A percentile compares a stretch with the other conserved stretches of the same genome.
Evolutionary conservation across 139 green algal genomes (phyloP).

Genomic region (Closterium sp.): DNA sequence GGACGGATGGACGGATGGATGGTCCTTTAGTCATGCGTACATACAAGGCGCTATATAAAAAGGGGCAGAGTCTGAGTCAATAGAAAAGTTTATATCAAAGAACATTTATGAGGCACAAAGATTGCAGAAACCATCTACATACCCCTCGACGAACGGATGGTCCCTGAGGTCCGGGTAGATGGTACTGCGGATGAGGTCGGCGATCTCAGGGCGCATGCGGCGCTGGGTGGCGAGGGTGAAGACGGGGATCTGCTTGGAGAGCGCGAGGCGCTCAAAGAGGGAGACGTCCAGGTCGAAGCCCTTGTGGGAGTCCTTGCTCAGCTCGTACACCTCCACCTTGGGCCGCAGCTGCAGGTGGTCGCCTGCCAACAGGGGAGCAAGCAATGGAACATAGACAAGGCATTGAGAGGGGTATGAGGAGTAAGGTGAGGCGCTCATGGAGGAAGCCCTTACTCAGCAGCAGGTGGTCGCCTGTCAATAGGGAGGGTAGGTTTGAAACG

Average conservation of each 20-base stretch:
- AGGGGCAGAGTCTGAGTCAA: no score
- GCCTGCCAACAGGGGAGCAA: not conserved
- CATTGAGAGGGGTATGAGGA: no score
- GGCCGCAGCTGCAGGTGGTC: constrained; percentile 75
- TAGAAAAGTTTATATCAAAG: no score
- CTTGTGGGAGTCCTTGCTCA: constrained; percentile 55
- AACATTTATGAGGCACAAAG: no score
- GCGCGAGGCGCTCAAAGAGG: constrained; percentile 76
- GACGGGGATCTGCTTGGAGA: not conserved
- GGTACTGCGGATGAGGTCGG: constrained; percentile 55
- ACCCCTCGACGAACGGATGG: constrained; percentile 37
- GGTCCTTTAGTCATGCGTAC: not conserved
- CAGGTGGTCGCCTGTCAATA: no score
- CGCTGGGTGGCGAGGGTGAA: constrained; percentile 64
- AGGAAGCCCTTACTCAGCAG: no score
- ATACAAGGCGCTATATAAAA: no score
- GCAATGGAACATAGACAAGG: not conserved
- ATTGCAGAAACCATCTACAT: no score
- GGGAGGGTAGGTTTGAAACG: no score
- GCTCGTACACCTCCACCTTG: constrained; percentile 66
- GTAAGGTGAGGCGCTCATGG: no score
- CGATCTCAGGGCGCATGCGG: constrained; percentile 70
- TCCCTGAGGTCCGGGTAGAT: constrained; percentile 58
- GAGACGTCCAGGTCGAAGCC: constrained; percentile 61
- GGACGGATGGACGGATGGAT: not conserved